Conservation (phyloP, 768 basidiomycete species). For the Hydnomerulius pinastri region DNA sequence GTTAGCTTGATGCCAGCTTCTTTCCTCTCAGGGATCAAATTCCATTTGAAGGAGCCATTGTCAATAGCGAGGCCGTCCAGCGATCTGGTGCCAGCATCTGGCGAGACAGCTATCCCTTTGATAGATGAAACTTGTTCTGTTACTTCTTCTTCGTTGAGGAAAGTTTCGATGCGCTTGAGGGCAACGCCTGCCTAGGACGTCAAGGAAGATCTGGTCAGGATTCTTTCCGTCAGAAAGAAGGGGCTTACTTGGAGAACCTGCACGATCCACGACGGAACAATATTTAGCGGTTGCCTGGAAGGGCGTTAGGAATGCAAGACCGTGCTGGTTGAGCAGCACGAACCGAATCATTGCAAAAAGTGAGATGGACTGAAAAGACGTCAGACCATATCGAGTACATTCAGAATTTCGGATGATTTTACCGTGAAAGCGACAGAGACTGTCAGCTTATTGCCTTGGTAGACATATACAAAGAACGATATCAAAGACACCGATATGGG, state of each 20-base stretch:
- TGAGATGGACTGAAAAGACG: slow-evolving; percentile 57
- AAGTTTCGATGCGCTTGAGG: slow-evolving; percentile 54
- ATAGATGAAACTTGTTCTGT: slow-evolving; percentile 52
- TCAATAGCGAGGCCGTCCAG: slow-evolving; percentile 45
- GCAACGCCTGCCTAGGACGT: slow-evolving; percentile 48
- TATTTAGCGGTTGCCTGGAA: slow-evolving; percentile 60
- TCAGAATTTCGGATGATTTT: background rate
- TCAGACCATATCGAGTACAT: background rate
- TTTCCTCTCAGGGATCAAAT: slow-evolving; percentile 39
- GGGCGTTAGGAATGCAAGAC: background rate
- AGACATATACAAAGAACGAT: slow-evolving; percentile 72
- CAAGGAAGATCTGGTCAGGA: too few relatives aligned
- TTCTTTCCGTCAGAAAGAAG: background rate
- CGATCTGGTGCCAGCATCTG: slow-evolving; percentile 16
- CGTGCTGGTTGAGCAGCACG: slow-evolving; percentile 10
- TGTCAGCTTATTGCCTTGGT: slow-evolving; percentile 68
- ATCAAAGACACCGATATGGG: slow-evolving; percentile 78
- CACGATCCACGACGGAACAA: slow-evolving; percentile 75
- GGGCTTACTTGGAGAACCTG: slow-evolving; percentile 56
- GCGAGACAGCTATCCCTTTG: slow-evolving; percentile 35
- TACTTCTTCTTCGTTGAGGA: slow-evolving; percentile 59
- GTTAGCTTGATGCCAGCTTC: background rate
- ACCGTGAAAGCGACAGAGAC: slow-evolving; percentile 78
- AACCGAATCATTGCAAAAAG: slow-evolving; percentile 79
- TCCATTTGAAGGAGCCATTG: slow-evolving; percentile 55